phyloP scores from a whole-genome alignment of 2,329 filamentous ascomycete species.

The Pezicula neosporulosa region DNA sequence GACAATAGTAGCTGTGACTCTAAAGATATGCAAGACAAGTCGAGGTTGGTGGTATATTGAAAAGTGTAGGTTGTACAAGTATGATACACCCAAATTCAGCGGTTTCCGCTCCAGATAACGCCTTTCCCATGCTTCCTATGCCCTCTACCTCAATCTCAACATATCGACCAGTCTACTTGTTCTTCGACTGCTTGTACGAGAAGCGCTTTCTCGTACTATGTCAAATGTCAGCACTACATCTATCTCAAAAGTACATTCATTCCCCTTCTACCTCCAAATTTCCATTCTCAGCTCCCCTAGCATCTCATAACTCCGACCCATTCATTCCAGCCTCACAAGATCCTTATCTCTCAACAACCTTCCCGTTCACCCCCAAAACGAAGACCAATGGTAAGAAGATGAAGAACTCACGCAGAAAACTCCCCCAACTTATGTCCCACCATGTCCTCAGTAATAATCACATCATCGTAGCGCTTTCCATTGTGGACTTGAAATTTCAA shows the following conservation, averaged over 20 bases:
- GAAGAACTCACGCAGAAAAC: slow-evolving; percentile 58
- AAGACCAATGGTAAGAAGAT: background rate
- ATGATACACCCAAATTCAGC: slow-evolving; percentile 2
- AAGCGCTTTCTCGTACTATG: slow-evolving; percentile 64
- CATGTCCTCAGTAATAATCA: slow-evolving; percentile 73
- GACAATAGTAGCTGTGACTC: too few relatives aligned
- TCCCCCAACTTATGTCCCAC: slow-evolving; percentile 73
- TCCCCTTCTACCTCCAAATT: too few relatives aligned
- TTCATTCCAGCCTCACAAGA: too few relatives aligned
- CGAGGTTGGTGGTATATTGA: background rate
- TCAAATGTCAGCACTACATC: slow-evolving; percentile 4
- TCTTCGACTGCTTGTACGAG: slow-evolving; percentile 68
- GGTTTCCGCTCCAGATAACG: slow-evolving; percentile 9
- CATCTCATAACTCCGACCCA: too few relatives aligned
- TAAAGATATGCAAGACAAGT: too few relatives aligned
- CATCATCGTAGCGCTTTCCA: slow-evolving; percentile 66
- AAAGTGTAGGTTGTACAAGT: background rate
- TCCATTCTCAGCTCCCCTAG: too few relatives aligned
- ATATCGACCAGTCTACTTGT: slow-evolving; percentile 37
- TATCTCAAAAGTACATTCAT: too few relatives aligned
- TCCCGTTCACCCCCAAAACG: background rate
- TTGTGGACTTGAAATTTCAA: slow-evolving; percentile 70
- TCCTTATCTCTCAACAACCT: background rate
- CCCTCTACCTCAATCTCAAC: background rate
- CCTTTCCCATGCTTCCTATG: slow-evolving; percentile 2